A percentile compares a stretch with the other conserved stretches of the same genome.
phyloP scores from a whole-genome alignment of 805 yeast species.

The Starmerella tilneyi region DNA sequence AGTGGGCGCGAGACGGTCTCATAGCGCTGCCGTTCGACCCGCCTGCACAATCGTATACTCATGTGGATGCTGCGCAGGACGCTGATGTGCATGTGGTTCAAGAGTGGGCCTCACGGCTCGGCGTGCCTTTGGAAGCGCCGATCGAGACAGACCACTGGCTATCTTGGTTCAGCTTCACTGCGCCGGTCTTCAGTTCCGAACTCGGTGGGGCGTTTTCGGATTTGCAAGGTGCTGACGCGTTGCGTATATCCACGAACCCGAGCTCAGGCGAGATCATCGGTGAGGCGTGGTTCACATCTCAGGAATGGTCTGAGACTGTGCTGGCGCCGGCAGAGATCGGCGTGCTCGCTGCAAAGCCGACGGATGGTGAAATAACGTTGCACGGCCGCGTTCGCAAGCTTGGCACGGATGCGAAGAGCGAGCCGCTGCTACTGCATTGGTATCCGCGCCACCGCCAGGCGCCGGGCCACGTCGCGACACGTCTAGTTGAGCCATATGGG shows the following conservation, averaged over 20 bases:
- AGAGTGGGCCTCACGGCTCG: conserved; percentile 7
- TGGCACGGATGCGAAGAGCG: conserved; percentile 10
- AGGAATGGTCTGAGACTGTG: conserved; percentile 12
- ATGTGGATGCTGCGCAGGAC: conserved; percentile 28
- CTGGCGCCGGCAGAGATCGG: conserved; percentile 21
- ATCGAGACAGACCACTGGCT: conserved; percentile 7
- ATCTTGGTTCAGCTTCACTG: not conserved
- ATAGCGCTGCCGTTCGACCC: conserved; percentile 25
- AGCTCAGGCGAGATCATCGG: conserved; percentile 18
- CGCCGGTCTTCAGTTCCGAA: not conserved
- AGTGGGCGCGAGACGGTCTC: conserved; percentile 11
- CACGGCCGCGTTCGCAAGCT: conserved; percentile 19
- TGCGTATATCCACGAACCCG: conserved; percentile 9
- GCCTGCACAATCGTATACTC: conserved; percentile 25
- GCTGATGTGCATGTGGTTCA: conserved; percentile 14
- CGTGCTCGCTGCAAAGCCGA: conserved; percentile 10
- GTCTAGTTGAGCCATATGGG: conserved; percentile 22
- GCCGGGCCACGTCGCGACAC: not conserved
- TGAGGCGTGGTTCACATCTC: conserved; percentile 24
- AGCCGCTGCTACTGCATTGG: conserved; percentile 22
- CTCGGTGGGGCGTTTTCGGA: too few species aligned
- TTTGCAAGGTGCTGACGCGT: conserved; percentile 4
- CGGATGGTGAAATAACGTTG: conserved; percentile 8
- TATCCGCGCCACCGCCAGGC: conserved; percentile 14
- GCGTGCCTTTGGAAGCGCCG: conserved; percentile 1